Base-by-base conservation (phyloP, 441 rosid genomes). In the Macaranga tanarius region DNA sequence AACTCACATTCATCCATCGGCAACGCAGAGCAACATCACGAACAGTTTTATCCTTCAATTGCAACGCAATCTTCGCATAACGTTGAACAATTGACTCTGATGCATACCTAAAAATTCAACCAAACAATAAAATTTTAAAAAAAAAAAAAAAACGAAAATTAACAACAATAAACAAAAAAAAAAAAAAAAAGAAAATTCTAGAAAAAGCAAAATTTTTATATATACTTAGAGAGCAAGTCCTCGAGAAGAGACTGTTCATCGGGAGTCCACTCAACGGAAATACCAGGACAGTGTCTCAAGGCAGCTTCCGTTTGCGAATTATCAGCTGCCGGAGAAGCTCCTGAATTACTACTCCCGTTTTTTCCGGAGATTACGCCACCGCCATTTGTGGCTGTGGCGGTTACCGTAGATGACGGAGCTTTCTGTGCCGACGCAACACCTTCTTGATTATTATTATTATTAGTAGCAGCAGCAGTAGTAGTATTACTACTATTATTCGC, bases 11-110 rank as follows among this genome's bases (percentile, higher is more conserved):
- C 91, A 89, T 87, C 97, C 97, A 89, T 80, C 89, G 76, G 79
- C 95, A 86, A 65, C 94, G 91, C 55, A 91, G 62, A 0, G 94
- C 97, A 67, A 91, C 91, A 77, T 91, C 97, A 50, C 97, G 78
- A 22, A 89, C 91, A 16, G 91, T 88, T 80, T 91, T 91, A 78
- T 83, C 85, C 71, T 84, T 86, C 67, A 91, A 80, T 75, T 88
- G 84, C 83, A 81, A 81, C 0, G 97, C 92, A 77, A 91, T 91
- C 85, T 88, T 91, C 3, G 95, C 92, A 83, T 91, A 91, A 19
- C 89, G 87, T 67, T 81, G 81, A 38, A 91, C 62, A 22, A 44
- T 42, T 68, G 90, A 76, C 55, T 85, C 88, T 3, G 95, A 81
- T 3, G 89, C 82, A 66, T 77, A 84, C 78, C 97, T 91, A 34